A percentile compares a stretch with the other conserved stretches of the same genome.
Conservation (phyloP, 1,284 basidiomycete genomes). For the Papiliotrema fonsecae region DNA sequence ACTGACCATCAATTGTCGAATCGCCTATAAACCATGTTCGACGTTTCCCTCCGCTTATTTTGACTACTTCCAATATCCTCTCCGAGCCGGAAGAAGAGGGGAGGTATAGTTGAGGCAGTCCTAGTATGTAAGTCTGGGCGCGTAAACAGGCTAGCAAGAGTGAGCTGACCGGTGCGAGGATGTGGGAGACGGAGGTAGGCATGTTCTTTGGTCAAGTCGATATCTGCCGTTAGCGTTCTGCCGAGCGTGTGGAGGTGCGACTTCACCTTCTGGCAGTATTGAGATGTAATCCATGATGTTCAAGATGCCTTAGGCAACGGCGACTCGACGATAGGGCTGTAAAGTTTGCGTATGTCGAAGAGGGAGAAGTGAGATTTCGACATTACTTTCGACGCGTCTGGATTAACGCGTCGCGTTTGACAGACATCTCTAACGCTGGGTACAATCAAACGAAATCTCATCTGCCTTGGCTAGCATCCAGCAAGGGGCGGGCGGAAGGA, state of each 20-base stretch:
- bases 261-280: slow-evolving; percentile 21
- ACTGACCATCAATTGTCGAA: slow-evolving; percentile 30
- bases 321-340: too few species aligned
- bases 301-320: too few species aligned
- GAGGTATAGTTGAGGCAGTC: slow-evolving; percentile 37
- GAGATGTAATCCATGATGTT: slow-evolving; percentile 28
- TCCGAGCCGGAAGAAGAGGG: slow-evolving; percentile 13
- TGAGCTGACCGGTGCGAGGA: slow-evolving; percentile 41
- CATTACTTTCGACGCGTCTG: too few species aligned
- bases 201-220: slow-evolving; percentile 24
- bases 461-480: too few species aligned
- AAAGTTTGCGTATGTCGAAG: too few species aligned
- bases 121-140: slow-evolving; percentile 5
- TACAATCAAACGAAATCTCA: too few species aligned
- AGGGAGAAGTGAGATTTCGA: too few species aligned
- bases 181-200: slow-evolving; percentile 41
- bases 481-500: too few species aligned
- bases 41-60: slow-evolving; percentile 26
- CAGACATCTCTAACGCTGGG: too few species aligned
- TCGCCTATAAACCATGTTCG: slow-evolving; percentile 44
- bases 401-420: too few species aligned
- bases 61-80: slow-evolving; percentile 28
- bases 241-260: background rate
- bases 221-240: too few species aligned
- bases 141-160: background rate